Conservation (phyloP, 106 monocot genomes). For the Cymbidium sinense region DNA sequence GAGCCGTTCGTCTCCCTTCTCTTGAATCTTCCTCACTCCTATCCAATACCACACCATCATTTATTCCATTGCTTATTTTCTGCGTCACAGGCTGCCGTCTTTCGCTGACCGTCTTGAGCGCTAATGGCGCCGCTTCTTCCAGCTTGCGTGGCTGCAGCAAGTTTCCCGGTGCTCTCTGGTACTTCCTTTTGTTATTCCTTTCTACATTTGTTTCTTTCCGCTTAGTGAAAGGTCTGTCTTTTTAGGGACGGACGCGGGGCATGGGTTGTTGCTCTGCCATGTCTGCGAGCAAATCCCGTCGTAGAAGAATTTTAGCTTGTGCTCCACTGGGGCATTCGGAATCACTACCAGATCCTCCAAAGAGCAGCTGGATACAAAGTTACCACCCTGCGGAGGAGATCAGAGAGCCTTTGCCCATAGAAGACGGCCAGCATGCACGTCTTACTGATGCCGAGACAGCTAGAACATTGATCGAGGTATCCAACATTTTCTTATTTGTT, state of each 20-base stretch:
- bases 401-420: conserved; percentile 4
- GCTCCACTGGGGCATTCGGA: conserved; percentile 14
- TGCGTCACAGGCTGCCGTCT: neutral
- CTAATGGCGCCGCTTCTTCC: conserved; percentile 6
- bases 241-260: conserved; percentile 5
- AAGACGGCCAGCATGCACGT: conserved; percentile 4
- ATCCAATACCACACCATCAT: neutral
- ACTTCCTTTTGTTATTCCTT: neutral
- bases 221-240: neutral
- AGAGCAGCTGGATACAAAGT: conserved; percentile 2
- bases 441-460: conserved; percentile 55
- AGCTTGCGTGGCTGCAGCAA: neutral
- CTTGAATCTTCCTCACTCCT: neutral
- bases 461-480: conserved; percentile 51
- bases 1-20: conserved; percentile 1
- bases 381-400: conserved; percentile 56
- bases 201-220: neutral
- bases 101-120: conserved; percentile 1
- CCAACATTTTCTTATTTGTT: neutral
- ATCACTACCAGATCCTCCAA: conserved; percentile 16
- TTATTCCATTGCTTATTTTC: conserved; percentile 2
- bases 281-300: neutral
- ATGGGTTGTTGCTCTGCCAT: conserved; percentile 1
- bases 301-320: neutral
- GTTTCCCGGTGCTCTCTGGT: conserved; percentile 8